Evolutionary conservation across 768 basidiomycete species (phyloP).

Genomic region (Tulasnella sp.): DNA sequence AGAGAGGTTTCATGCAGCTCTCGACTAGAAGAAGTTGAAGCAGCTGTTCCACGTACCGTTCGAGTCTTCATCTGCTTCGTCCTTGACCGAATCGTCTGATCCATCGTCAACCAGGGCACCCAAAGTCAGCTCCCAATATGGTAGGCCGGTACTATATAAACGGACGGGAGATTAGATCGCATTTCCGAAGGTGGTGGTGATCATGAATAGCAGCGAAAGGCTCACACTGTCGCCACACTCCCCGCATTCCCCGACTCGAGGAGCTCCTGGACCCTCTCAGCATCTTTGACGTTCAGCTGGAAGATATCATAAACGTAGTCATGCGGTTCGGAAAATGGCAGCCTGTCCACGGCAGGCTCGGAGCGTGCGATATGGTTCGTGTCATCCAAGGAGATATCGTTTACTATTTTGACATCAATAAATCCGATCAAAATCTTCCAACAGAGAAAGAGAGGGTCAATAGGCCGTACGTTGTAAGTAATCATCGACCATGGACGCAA

Average conservation of each 20-base stretch:
- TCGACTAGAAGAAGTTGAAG: not conserved
- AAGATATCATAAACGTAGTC: conserved; percentile 19
- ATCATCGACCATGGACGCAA: conserved; percentile 13
- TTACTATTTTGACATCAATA: not conserved
- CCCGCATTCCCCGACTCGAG: not conserved
- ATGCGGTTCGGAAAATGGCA: not conserved
- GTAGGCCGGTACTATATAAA: conserved; percentile 2
- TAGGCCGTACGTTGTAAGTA: conserved; percentile 7
- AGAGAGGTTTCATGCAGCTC: not conserved
- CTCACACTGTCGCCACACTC: conserved; percentile 5
- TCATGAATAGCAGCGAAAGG: not conserved
- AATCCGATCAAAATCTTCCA: not conserved
- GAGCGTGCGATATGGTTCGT: not conserved
- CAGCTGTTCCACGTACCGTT: not conserved
- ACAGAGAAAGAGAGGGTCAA: not conserved
- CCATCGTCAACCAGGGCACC: conserved; percentile 1
- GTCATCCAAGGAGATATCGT: conserved; percentile 9
- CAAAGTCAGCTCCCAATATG: conserved; percentile 2
- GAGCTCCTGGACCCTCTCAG: not conserved
- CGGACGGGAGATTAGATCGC: not conserved
- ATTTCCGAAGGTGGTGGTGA: too few relatives aligned
- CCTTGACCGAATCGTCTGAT: conserved; percentile 7
- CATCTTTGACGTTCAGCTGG: conserved; percentile 7
- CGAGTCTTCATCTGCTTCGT: conserved; percentile 13
- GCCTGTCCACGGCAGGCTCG: too few relatives aligned